Conservation (phyloP, 176 grass and related monocot genomes). For the Urochloa ruziziensis region DNA sequence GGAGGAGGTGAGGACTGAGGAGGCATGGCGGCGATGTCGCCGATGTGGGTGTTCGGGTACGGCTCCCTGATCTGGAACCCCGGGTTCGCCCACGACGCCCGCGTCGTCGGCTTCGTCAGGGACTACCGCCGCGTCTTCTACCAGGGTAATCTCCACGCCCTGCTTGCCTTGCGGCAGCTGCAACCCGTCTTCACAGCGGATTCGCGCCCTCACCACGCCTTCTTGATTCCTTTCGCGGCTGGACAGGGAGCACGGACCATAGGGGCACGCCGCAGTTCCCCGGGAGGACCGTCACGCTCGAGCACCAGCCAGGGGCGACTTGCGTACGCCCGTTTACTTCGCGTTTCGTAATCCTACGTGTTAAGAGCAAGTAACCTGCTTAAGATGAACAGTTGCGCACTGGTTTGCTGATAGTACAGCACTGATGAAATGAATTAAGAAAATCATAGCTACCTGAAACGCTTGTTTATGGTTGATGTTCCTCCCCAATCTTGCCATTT, state of each 20-base stretch:
- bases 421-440: no score
- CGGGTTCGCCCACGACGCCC: slow-evolving; percentile 76
- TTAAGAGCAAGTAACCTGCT: no score
- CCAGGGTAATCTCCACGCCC: slow-evolving; percentile 82
- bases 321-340: slow-evolving; percentile 78
- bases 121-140: slow-evolving; percentile 89
- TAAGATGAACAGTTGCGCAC: no score
- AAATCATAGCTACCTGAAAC: no score
- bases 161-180: no score
- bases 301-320: slow-evolving; percentile 47
- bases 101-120: slow-evolving; percentile 74
- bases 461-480: no score
- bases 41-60: slow-evolving; percentile 89
- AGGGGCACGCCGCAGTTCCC: slow-evolving; percentile 80
- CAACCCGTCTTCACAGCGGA: no score
- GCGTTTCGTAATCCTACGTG: no score
- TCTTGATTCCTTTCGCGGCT: not conserved
- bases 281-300: slow-evolving; percentile 86
- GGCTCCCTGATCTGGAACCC: slow-evolving; percentile 91
- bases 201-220: no score
- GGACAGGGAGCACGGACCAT: slow-evolving; percentile 87
- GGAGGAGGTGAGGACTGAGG: not conserved
- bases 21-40: slow-evolving; percentile 29
- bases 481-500: no score
- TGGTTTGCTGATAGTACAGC: no score